Evolutionary conservation across 257 asterid species (phyloP).

Genomic region (Henckelia pumila): DNA sequence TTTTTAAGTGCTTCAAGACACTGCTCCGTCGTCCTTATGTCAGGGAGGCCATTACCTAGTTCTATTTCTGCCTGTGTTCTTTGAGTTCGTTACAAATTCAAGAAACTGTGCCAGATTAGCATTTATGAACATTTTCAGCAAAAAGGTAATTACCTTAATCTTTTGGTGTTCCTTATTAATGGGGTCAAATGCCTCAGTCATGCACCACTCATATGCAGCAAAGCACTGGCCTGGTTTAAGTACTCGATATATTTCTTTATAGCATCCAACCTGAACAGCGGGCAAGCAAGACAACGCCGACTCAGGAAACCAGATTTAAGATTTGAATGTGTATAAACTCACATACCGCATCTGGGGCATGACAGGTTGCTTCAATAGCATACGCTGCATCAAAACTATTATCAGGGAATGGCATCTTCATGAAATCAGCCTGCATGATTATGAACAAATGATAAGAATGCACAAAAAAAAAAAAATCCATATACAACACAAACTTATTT

Average conservation of each 20-base stretch:
- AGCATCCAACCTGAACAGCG: constrained; percentile 77
- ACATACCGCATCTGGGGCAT: constrained; percentile 93
- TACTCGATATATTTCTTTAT: constrained; percentile 82
- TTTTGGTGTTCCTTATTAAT: constrained; percentile 68
- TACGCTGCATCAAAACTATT: constrained; percentile 85
- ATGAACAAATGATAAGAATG: constrained; percentile 21
- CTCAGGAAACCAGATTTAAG: background rate
- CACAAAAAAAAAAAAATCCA: constrained; percentile 5
- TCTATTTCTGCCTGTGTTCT: constrained; percentile 79
- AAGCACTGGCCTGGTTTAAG: constrained; percentile 96
- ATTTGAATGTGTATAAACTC: constrained; percentile 4
- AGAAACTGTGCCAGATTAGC: background rate
- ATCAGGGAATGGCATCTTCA: constrained; percentile 95
- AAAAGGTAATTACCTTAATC: constrained; percentile 62
- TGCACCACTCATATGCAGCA: constrained; percentile 99
- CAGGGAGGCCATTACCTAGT: constrained; percentile 93
- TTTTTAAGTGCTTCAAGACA: constrained; percentile 75
- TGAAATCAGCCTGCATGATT: constrained; percentile 84
- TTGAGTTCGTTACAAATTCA: constrained; percentile 17
- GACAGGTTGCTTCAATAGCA: constrained; percentile 99
- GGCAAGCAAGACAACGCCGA: constrained; percentile 8
- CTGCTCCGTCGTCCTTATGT: constrained; percentile 59
- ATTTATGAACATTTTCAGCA: background rate
- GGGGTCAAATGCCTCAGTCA: constrained; percentile 84
- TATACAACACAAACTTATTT: constrained; percentile 5